Conservation (phyloP, 106 monocot genomes). For the Hemerocallis citrina region DNA sequence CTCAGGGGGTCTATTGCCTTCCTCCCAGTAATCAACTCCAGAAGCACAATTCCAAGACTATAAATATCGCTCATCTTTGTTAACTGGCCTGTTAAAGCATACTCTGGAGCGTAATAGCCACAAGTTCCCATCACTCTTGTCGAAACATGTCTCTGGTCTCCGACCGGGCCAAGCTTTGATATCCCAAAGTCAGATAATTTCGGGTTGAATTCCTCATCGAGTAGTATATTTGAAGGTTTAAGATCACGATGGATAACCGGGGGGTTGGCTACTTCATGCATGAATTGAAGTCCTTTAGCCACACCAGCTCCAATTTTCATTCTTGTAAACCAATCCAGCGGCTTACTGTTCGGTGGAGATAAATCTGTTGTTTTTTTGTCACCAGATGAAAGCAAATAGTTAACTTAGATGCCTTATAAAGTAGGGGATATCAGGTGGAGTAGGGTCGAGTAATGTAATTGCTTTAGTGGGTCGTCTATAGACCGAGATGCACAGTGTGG, state of each 20-base stretch:
- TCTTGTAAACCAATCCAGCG: constrained; percentile 27
- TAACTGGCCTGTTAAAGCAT: constrained; percentile 23
- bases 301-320: constrained; percentile 32
- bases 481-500: no score
- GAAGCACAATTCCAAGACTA: constrained; percentile 27
- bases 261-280: constrained; percentile 26
- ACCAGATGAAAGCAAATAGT: no score
- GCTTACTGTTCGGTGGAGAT: constrained; percentile 9
- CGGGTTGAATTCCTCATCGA: constrained; percentile 21
- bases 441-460: no score
- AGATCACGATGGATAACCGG: constrained; percentile 37
- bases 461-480: no score
- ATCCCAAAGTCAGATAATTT: constrained; percentile 32
- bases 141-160: constrained; percentile 19
- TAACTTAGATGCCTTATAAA: no score
- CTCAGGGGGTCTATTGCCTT: constrained; percentile 22
- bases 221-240: constrained; percentile 30
- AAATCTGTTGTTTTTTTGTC: constrained; percentile 12
- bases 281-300: constrained; percentile 27
- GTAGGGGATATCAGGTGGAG: no score
- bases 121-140: constrained; percentile 38
- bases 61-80: constrained; percentile 35
- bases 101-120: constrained; percentile 39
- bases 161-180: constrained; percentile 25
- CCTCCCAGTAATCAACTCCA: constrained; percentile 35